Base-by-base conservation (phyloP, 345 rosid species). In the Pugionium dolabratum region DNA sequence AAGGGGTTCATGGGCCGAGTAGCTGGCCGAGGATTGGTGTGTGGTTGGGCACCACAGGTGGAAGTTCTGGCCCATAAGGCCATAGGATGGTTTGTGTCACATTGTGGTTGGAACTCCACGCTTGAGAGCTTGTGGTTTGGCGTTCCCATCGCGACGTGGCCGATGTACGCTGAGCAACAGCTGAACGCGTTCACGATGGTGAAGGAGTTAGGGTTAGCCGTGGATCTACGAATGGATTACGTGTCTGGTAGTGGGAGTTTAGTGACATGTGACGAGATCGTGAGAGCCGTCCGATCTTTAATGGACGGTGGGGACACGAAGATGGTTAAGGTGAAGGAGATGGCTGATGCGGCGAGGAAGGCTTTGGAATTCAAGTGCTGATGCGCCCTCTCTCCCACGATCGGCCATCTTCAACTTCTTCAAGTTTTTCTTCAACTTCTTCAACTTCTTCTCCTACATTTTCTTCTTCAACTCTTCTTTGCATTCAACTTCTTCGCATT, bases 91-190 rank as follows among this genome's bases (percentile, higher is more conserved):
- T 81, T 85, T 3, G 76, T 85, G 7, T 81, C 90, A 29, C 85
- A 85, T 33, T 81, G 83, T 35, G 86, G 90, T 26, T 81, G 90
- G 90, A 85, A 79, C 66, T 83, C 84, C 0, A 68, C 66, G 7
- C 39, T 81, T 26, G 84, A 85, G 76, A 83, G 84, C 72, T 70
- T 85, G 51, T 78, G 84, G 90, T 68, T 59, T 9, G 81, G 86
- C 0, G 83, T 80, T 9, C 79, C 84, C 0, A 37, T 75, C 2
- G 75, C 62, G 1, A 68, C 87, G 1, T 85, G 78, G 87, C 86
- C 86, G 1, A 54, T 81, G 46, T 79, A 81, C 31, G 84, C 80
- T 0, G 86, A 85, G 63, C 86, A 79, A 34, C 90, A 83, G 67
- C 69, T 79, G 1, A 85, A 79, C 4, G 90, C 83, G 0, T 83